A percentile compares a stretch with the other conserved stretches of the same genome.
These are phyloP conservation scores for Tricholoma sp. DNA, from an alignment of 768 basidiomycete genomes.

Conservation along the genomic window DNA sequence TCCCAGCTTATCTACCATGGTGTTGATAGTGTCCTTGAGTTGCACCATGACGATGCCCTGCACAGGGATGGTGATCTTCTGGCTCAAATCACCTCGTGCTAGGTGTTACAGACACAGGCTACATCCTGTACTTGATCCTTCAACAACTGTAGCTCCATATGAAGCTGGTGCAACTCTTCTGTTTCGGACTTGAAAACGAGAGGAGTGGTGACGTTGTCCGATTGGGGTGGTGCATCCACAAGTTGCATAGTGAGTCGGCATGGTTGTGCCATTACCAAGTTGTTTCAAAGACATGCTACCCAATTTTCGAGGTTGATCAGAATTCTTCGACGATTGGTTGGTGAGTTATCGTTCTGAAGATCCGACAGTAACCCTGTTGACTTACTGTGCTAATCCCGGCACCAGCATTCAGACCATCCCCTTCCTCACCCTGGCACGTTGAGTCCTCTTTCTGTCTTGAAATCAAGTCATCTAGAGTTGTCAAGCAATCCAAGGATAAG, in stretches of 20 bases:
- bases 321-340: background rate
- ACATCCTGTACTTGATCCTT: slow-evolving; percentile 84
- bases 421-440: background rate
- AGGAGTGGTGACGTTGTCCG: background rate
- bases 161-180: background rate
- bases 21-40: slow-evolving; percentile 74
- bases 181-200: background rate
- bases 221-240: background rate
- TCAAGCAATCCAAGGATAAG: too few relatives aligned
- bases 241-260: background rate
- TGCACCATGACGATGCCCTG: slow-evolving; percentile 78
- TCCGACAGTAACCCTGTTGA: background rate
- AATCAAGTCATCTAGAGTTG: background rate
- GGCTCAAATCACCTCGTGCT: slow-evolving; percentile 67
- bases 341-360: background rate
- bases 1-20: slow-evolving; percentile 58
- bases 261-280: background rate
- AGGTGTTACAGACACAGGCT: slow-evolving; percentile 78
- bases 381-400: background rate
- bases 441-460: background rate
- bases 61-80: slow-evolving; percentile 76
- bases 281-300: background rate
- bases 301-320: background rate
- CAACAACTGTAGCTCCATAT: slow-evolving; percentile 60
- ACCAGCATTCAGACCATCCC: too few relatives aligned